These are phyloP conservation scores for Aspergillus cejpii DNA, from an alignment of 2,329 filamentous ascomycete genomes.

Conservation along the genomic window DNA sequence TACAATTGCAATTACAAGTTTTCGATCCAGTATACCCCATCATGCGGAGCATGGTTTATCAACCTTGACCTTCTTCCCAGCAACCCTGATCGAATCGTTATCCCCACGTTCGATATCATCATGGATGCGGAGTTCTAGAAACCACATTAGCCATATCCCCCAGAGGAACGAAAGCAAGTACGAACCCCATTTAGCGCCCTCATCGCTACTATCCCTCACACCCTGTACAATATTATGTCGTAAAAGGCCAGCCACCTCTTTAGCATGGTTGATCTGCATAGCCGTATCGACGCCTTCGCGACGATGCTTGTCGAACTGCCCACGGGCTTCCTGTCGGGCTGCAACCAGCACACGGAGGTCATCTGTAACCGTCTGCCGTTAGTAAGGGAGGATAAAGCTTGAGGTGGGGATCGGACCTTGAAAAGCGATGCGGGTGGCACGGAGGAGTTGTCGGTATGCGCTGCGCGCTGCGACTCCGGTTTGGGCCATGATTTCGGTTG, in stretches of 20 bases:
- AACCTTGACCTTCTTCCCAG: conserved; percentile 35
- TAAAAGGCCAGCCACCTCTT: conserved; percentile 74
- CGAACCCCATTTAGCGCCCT: conserved; percentile 35
- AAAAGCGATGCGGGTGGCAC: conserved; percentile 76
- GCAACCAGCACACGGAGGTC: conserved; percentile 63
- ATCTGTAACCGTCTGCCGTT: conserved; percentile 50
- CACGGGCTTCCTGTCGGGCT: conserved; percentile 65
- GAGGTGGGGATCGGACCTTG: conserved; percentile 50
- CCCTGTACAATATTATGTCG: conserved; percentile 86
- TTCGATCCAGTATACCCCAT: conserved; percentile 2
- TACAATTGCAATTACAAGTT: conserved; percentile 23
- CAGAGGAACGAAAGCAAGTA: conserved; percentile 3
- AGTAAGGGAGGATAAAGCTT: background rate
- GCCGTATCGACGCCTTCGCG: conserved; percentile 53
- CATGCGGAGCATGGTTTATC: conserved; percentile 39
- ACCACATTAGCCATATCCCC: background rate
- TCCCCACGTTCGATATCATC: conserved; percentile 85
- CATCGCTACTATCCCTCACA: conserved; percentile 34
- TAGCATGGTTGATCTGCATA: conserved; percentile 66
- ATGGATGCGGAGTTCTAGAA: conserved; percentile 75
- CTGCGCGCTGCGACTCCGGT: conserved; percentile 55
- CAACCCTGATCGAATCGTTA: conserved; percentile 79
- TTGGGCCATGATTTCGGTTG: conserved; percentile 18
- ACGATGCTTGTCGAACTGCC: conserved; percentile 64
- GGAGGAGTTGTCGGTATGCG: conserved; percentile 75